A percentile compares a stretch with the other conserved stretches of the same genome.
Conservation (phyloP, 2,329 filamentous ascomycete species). For the Colletotrichum australisinense region DNA sequence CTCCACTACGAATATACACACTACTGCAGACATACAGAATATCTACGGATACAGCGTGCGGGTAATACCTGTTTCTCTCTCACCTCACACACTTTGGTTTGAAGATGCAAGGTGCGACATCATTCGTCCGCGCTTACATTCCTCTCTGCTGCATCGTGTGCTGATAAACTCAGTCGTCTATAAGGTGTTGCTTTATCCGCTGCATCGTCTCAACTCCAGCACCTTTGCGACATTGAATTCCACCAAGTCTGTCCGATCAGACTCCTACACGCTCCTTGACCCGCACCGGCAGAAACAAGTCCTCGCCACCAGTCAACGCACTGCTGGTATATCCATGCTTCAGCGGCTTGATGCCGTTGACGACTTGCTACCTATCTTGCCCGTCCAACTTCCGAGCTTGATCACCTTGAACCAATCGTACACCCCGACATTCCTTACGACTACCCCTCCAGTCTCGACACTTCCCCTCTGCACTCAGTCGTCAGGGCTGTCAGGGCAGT, state of each 20-base stretch:
- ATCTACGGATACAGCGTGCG: neutral
- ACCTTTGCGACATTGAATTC: constrained; percentile 1
- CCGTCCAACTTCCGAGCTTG: neutral
- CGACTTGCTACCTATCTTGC: neutral
- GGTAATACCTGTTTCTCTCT: neutral
- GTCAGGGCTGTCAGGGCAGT: neutral
- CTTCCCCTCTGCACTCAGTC: neutral
- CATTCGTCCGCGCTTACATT: neutral
- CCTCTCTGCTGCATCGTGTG: neutral
- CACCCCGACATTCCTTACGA: neutral
- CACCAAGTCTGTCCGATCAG: constrained; percentile 6
- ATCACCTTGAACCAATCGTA: neutral
- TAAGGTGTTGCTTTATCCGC: neutral
- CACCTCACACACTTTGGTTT: neutral
- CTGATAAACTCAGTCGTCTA: neutral
- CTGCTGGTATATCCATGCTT: neutral
- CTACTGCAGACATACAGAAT: no score
- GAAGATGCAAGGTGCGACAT: neutral
- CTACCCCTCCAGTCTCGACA: neutral
- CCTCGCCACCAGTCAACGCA: neutral
- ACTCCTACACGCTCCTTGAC: neutral
- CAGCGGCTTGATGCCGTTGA: neutral
- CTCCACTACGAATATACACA: neutral
- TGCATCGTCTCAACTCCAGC: constrained; percentile 1
- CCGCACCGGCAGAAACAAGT: neutral